Percentiles rank a stretch among this genome's conserved stretches.
Conservation (phyloP, 2,329 filamentous ascomycete genomes). For the Zymoseptoria crescenta region DNA sequence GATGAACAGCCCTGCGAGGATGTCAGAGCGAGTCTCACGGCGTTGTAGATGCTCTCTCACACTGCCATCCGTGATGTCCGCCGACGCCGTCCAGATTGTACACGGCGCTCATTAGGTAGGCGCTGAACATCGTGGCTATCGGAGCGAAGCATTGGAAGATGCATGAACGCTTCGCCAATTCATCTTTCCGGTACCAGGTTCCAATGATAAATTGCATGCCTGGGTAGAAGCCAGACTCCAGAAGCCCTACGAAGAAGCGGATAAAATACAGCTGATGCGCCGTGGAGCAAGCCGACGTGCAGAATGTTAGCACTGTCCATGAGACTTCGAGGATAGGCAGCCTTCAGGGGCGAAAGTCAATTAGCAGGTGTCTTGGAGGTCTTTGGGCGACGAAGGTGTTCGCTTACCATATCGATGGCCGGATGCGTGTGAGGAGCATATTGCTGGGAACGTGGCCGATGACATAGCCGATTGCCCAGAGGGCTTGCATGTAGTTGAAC, state of each 20-base stretch:
- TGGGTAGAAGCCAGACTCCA: slow-evolving; percentile 46
- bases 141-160: slow-evolving; percentile 45
- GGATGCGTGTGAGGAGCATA: slow-evolving; percentile 43
- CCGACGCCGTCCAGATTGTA: slow-evolving; percentile 41
- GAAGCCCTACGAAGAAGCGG: slow-evolving; percentile 44
- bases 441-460: slow-evolving; percentile 36
- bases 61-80: slow-evolving; percentile 45
- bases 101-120: slow-evolving; percentile 49
- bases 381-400: neutral
- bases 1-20: slow-evolving; percentile 29
- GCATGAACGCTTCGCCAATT: slow-evolving; percentile 45
- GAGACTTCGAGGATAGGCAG: slow-evolving; percentile 42
- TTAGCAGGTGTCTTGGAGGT: slow-evolving; percentile 42
- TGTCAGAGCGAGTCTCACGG: neutral
- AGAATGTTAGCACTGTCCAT: slow-evolving; percentile 43
- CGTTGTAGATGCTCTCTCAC: slow-evolving; percentile 5
- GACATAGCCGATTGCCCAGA: slow-evolving; percentile 36
- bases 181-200: slow-evolving; percentile 44
- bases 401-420: slow-evolving; percentile 37
- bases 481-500: slow-evolving; percentile 45
- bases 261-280: slow-evolving; percentile 40
- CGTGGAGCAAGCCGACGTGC: slow-evolving; percentile 32
- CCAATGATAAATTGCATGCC: slow-evolving; percentile 46
- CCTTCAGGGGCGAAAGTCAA: slow-evolving; percentile 41
- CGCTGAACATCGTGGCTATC: slow-evolving; percentile 41